Evolutionary conservation across 1,139 yeast species (phyloP), one percentile per base, ranked within the genome.

Genomic region (Geotrichum citri-aurantii): DNA sequence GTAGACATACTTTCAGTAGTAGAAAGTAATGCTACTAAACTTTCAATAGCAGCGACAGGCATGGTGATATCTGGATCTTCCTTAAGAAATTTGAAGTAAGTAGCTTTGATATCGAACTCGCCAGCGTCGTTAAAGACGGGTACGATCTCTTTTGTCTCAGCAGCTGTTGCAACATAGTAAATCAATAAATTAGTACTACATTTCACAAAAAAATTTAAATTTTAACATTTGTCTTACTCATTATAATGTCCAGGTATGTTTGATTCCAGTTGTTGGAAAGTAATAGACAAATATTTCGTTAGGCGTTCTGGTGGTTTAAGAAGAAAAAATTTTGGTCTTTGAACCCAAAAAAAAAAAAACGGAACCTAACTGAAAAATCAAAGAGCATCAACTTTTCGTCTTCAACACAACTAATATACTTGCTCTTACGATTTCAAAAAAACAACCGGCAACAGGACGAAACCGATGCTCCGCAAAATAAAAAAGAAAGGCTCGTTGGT

Each of bases 31-130:
- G 95, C 87, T 31, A 93, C 96, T 57, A 95, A 77, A 23, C 97
- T 85, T 73, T 93, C 98, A 68, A 95, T 95, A 55, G 99, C 99
- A 56, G 99, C 99, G 48, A 95, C 89, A 3, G 99, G 99, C 98
- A 92, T 95, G 12, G 99, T 92, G 85, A 95, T 88, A 58, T 93
- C 98, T 26, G 88, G 80, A 73, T 93, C 97, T 59, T 91, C 96
- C 64, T 81, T 83, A 61, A 93, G 78, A 71, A 89, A 91, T 71
- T 82, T 81, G 63, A 88, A 79, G 71, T 93, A 93, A 0, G 93
- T 83, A 65, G 82, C 79, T 55, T 86, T 90, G 65, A 93, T 90
- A 71, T 91, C 95, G 69, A 92, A 90, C 46, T 77, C 55, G 24
- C 56, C 61, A 14, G 54, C 47, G 29, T 52, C 61, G 11, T 46